phyloP scores from a whole-genome alignment of 176 grass and related monocot genomes.

The Oryza meridionalis region DNA sequence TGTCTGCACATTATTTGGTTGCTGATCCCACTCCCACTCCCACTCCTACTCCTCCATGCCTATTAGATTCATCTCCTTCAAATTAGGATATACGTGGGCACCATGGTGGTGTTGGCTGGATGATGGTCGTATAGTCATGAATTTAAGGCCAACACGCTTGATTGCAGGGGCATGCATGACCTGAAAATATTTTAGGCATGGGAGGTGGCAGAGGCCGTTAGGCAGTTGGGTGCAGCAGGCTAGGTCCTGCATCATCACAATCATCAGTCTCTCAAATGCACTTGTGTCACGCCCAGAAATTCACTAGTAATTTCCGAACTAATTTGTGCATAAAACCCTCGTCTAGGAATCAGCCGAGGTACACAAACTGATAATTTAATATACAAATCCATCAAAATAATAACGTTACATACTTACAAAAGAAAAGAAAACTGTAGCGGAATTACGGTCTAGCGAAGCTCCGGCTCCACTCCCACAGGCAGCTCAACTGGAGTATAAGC shows the following conservation, averaged over 20 bases:
- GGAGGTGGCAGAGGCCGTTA: conserved; percentile 28
- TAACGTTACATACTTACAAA: no score
- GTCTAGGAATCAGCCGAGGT: no score
- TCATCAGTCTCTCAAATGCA: background rate
- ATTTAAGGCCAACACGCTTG: conserved; percentile 30
- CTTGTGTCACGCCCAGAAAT: no score
- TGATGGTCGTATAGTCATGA: background rate
- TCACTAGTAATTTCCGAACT: no score
- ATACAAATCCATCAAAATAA: no score
- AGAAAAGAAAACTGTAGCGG: no score
- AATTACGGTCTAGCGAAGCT: no score
- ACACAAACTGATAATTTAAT: no score
- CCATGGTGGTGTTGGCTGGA: background rate
- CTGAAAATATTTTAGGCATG: background rate
- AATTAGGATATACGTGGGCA: background rate
- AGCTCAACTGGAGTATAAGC: no score
- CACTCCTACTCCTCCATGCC: conserved; percentile 41
- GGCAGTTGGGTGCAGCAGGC: conserved; percentile 12
- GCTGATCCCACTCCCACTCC: conserved; percentile 30
- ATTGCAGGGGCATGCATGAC: conserved; percentile 13
- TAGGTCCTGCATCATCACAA: background rate
- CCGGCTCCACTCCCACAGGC: no score
- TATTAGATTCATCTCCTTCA: background rate
- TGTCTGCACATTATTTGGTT: background rate
- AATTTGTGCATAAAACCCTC: no score